Percentiles rank a stretch among this genome's conserved stretches.
These are phyloP conservation scores for Mercurialis annua DNA, from an alignment of 345 rosid genomes.

Conservation along the genomic window DNA sequence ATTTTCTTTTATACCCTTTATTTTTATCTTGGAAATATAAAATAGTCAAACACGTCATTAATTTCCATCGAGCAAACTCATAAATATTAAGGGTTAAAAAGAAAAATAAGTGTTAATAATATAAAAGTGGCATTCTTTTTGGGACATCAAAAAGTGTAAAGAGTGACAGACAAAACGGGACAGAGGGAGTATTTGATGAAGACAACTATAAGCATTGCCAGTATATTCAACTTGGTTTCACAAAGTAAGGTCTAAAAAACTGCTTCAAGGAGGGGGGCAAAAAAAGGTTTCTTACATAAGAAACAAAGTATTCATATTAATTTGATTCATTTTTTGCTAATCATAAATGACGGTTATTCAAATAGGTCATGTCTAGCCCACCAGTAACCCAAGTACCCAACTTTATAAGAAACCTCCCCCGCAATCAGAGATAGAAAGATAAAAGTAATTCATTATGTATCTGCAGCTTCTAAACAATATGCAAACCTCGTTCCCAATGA, in stretches of 20 bases:
- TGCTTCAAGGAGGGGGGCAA: not conserved
- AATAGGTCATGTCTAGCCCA: not conserved
- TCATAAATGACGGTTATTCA: not conserved
- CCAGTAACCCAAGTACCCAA: not conserved
- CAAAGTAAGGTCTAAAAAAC: not conserved
- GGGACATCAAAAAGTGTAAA: too few species aligned
- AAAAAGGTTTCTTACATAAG: not conserved
- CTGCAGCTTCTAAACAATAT: constrained; percentile 6
- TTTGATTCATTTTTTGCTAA: not conserved
- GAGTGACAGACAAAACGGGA: too few species aligned
- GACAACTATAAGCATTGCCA: not conserved
- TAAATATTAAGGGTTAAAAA: too few species aligned
- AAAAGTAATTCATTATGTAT: not conserved
- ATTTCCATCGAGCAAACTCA: too few species aligned
- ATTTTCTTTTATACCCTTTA: too few species aligned
- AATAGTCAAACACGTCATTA: too few species aligned
- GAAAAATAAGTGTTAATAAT: too few species aligned
- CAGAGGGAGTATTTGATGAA: too few species aligned
- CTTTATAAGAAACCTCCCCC: not conserved
- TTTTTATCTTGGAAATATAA: too few species aligned
- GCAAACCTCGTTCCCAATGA: constrained; percentile 59
- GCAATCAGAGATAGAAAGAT: not conserved
- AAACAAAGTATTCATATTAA: not conserved
- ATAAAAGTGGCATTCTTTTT: too few species aligned
- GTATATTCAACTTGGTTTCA: not conserved